Base-by-base conservation (phyloP, 768 basidiomycete species). In the Amanita jacksonii region DNA sequence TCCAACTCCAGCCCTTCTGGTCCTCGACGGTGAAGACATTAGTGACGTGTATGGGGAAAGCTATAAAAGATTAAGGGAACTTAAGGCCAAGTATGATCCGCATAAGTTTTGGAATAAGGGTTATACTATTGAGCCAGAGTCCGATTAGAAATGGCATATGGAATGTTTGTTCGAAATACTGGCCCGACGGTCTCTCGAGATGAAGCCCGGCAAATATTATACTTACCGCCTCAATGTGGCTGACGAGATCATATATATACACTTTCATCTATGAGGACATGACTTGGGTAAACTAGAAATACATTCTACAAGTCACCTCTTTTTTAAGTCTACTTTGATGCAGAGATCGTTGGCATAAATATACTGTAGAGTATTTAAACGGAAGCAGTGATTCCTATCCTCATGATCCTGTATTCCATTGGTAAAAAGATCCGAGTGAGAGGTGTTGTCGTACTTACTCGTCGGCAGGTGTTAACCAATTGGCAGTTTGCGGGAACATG, bases 401-500 rank as follows among this genome's bases (percentile, higher is more conserved):
- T 72, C 35, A 79, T 74, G 28, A 77, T 77, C 49, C 72, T 74
- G 39, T 25, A 22, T 19, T 33, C 41, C 46, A 20, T 41, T 19
- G 36, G 19, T 31, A 16, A 39, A 25, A 12, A 35, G 19, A 1
- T 20, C 16, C 9, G 2, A 5, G 10, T 19, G 19, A 25, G 24
- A 18, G 18, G 18, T 1, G 39, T 22, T 23, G 20, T 19, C 18
- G 16, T 15, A 65, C 72, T 27, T 55, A 76, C 74, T 78, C 73
- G 46, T 80, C 77, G 1, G 70, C 70, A n/a, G 68, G 65, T 1
- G 70, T 70, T 5, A 70, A 48, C 77, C 77, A 79, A 47, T 73
- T 76, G 1, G 60, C 75, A 0, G 75, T 77, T 48, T 78, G 76
- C 0, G 78, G 79, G 62, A 80, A 79, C 69, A 79, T 76, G 0